These are phyloP conservation scores for Annulohypoxylon maeteangense DNA, from an alignment of 495 filamentous ascomycete genomes.

Conservation along the genomic window DNA sequence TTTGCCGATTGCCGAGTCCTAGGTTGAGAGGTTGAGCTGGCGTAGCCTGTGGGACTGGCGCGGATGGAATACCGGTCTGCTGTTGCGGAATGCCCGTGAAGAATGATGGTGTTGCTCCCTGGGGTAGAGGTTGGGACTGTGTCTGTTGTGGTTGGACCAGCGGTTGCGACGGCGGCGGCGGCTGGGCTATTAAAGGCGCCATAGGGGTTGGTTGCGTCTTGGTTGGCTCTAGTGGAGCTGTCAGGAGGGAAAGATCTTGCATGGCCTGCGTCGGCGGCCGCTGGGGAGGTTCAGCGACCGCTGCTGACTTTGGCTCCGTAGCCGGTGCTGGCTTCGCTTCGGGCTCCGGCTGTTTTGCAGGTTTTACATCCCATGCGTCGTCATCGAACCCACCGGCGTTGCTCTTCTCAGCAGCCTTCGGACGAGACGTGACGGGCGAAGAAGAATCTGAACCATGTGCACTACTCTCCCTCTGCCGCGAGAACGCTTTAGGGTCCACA, in stretches of 20 bases:
- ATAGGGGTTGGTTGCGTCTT: constrained; percentile 64
- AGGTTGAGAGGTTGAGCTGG: constrained; percentile 52
- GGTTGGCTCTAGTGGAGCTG: constrained; percentile 79
- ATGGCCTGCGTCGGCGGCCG: constrained; percentile 74
- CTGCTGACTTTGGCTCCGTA: constrained; percentile 45
- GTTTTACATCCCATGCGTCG: constrained; percentile 97
- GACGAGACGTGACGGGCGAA: constrained; percentile 51
- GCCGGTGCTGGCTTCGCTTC: constrained; percentile 43
- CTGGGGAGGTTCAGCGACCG: constrained; percentile 56
- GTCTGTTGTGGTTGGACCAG: constrained; percentile 58
- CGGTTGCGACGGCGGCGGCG: constrained; percentile 52
- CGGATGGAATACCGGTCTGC: constrained; percentile 42
- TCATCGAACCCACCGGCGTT: constrained; percentile 83
- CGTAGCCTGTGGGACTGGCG: constrained; percentile 45
- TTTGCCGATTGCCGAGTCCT: constrained; percentile 65
- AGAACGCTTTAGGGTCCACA: constrained; percentile 88
- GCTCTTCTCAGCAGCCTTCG: constrained; percentile 62
- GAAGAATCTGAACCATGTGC: constrained; percentile 61
- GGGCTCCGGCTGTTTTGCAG: constrained; percentile 71
- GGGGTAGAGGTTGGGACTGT: constrained; percentile 58
- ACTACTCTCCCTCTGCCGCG: constrained; percentile 61
- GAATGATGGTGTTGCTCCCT: constrained; percentile 62
- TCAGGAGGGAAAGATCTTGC: constrained; percentile 81
- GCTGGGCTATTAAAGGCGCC: constrained; percentile 55
- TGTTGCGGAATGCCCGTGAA: constrained; percentile 54